phyloP scores from a whole-genome alignment of 176 grass and related monocot genomes.

The Musa acuminata region DNA sequence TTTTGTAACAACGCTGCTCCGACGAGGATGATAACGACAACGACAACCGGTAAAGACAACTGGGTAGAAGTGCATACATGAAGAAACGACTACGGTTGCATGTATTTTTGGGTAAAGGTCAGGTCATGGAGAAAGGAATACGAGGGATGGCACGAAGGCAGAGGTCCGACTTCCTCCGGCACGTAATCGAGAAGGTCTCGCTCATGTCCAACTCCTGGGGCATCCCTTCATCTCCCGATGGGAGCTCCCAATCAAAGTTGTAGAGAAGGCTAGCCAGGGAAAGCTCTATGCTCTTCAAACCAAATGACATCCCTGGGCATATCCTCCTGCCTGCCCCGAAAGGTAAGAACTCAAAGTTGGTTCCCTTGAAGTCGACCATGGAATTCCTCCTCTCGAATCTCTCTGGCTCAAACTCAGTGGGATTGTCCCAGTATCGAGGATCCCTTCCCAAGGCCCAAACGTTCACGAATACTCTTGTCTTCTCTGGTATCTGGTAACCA shows the following conservation, averaged over 20 bases:
- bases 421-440: background rate
- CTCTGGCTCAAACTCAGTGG: constrained; percentile 21
- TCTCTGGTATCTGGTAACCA: background rate
- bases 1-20: background rate
- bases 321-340: constrained; percentile 22
- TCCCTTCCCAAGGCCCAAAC: background rate
- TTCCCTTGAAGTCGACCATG: background rate
- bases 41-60: too few relatives aligned
- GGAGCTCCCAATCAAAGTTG: constrained; percentile 25
- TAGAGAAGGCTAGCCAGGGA: constrained; percentile 17
- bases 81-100: too few relatives aligned
- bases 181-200: background rate
- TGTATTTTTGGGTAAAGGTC: background rate
- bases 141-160: background rate
- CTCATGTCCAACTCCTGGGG: background rate
- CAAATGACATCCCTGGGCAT: constrained; percentile 24
- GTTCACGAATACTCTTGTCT: background rate
- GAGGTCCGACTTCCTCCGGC: background rate
- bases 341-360: constrained; percentile 22
- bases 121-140: background rate
- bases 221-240: background rate
- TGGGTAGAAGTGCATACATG: too few relatives aligned
- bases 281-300: constrained; percentile 2
- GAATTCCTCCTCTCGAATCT: background rate
- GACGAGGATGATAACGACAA: too few relatives aligned